A percentile compares a stretch with the other conserved stretches of the same genome.
These are phyloP conservation scores for Diatrype stigma DNA, from an alignment of 2,329 filamentous ascomycete species.

Conservation along the genomic window DNA sequence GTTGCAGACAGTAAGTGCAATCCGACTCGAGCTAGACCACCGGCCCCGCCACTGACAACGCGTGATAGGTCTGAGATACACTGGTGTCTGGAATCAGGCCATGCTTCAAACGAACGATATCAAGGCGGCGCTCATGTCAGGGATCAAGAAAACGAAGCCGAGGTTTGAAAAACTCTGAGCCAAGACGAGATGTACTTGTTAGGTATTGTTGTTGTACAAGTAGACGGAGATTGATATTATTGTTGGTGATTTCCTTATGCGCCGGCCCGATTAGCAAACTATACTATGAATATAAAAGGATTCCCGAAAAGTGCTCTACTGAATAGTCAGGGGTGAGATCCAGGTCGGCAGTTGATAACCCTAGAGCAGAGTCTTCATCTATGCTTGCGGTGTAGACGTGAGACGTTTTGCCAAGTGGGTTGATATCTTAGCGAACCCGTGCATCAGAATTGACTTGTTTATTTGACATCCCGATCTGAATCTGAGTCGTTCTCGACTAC, in stretches of 20 bases:
- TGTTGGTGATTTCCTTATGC: no score
- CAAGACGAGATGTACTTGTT: background rate
- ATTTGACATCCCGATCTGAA: conserved; percentile 38
- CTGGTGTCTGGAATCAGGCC: conserved; percentile 80
- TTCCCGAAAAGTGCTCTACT: no score
- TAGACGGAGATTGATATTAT: background rate
- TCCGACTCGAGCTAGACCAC: background rate
- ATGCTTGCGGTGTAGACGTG: background rate
- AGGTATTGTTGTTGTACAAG: background rate
- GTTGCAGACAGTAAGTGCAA: conserved; percentile 65
- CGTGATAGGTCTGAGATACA: conserved; percentile 67
- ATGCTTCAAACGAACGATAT: conserved; percentile 81
- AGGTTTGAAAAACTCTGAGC: conserved; percentile 77
- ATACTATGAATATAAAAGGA: no score
- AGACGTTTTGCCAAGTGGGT: background rate
- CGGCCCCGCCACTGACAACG: conserved; percentile 18
- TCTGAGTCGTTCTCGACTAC: conserved; percentile 47
- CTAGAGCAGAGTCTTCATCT: no score
- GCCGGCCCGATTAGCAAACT: no score
- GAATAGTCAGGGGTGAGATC: no score
- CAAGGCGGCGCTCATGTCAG: conserved; percentile 67
- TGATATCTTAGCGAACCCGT: background rate
- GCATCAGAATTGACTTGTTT: conserved; percentile 4
- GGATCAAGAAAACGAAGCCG: conserved; percentile 72
- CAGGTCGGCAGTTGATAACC: no score